Base-by-base conservation (phyloP, 805 yeast species). In the Allodekkera sacchari region DNA sequence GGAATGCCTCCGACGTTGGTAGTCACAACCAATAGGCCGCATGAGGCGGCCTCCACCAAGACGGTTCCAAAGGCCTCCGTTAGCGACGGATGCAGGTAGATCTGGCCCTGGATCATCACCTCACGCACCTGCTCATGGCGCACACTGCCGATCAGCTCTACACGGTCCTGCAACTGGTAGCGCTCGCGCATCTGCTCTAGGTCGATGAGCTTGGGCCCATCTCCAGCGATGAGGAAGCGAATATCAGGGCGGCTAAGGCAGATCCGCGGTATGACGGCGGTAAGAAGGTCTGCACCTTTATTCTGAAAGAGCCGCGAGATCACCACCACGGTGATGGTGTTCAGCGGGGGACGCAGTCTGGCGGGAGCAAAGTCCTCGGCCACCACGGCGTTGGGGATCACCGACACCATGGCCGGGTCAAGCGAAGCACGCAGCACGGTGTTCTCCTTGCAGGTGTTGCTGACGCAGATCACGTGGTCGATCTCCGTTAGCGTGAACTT, bases 51-150 rank as follows among this genome's bases (percentile, higher is more conserved):
- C 52, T 92, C 99, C 0, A 92, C 95, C 8, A 92, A 60, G 0
- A 85, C 97, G 0, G 98, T 92, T 3, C 99, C 99, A 58, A 92
- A 92, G 0, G 97, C 98, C 53, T 92, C 99, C 0, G 97, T 92
- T 25, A 92, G 64, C 1, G 96, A 78, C 0, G 98, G 88, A 55
- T 92, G 97, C 18, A 92, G 57, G 52, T 88, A 92, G 8, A 92
- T 89, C 47, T 92, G 94, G 13, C 98, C 99, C 40, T 76, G 72
- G 5, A 87, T 76, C 95, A 92, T 84, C 9, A 89, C 83, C 44
- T 88, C 85, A 30, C 97, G 64, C 7, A 92, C 98, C 44, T 82
- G 78, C 52, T 92, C 97, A 52, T 92, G 99, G 25, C 81, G 74
- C 1, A 92, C 81, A 10, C 87, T 77, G 1, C 98, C 98, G 21